Conservation (phyloP, 2,329 filamentous ascomycete species). For the Ascochyta rabiei region DNA sequence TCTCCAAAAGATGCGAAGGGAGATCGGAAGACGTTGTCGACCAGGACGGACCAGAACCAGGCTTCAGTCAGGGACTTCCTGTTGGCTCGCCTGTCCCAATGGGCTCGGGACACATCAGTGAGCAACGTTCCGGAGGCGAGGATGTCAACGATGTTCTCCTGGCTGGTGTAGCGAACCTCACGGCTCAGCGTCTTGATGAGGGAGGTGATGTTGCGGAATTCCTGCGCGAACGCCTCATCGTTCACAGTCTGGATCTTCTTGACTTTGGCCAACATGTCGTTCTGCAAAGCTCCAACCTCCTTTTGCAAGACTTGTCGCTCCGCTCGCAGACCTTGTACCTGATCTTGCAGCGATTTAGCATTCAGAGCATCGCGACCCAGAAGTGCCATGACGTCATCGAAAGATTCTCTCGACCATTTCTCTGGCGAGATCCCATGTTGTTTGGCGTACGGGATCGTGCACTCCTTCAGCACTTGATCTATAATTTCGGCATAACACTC, state of each 20-base stretch:
- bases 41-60: conserved; percentile 22
- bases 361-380: not conserved
- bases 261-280: conserved; percentile 21
- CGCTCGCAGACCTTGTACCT: not conserved
- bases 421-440: too few relatives aligned
- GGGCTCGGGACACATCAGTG: not conserved
- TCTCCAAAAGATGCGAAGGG: too few relatives aligned
- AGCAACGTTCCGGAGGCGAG: not conserved
- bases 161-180: not conserved
- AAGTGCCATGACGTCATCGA: too few relatives aligned
- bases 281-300: conserved; percentile 18
- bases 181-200: conserved; percentile 26
- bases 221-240: conserved; percentile 22
- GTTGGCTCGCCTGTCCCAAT: conserved; percentile 8
- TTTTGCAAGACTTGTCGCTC: not conserved
- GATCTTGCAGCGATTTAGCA: not conserved
- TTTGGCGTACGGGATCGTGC: too few relatives aligned
- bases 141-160: not conserved
- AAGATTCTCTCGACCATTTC: too few relatives aligned
- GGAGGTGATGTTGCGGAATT: conserved; percentile 18
- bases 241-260: conserved; percentile 18
- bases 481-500: too few relatives aligned
- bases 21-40: conserved; percentile 6
- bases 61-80: conserved; percentile 25
- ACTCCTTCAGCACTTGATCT: too few relatives aligned